These are phyloP conservation scores for Exophiala calicioides DNA, from an alignment of 2,329 filamentous ascomycete genomes.

Conservation along the genomic window DNA sequence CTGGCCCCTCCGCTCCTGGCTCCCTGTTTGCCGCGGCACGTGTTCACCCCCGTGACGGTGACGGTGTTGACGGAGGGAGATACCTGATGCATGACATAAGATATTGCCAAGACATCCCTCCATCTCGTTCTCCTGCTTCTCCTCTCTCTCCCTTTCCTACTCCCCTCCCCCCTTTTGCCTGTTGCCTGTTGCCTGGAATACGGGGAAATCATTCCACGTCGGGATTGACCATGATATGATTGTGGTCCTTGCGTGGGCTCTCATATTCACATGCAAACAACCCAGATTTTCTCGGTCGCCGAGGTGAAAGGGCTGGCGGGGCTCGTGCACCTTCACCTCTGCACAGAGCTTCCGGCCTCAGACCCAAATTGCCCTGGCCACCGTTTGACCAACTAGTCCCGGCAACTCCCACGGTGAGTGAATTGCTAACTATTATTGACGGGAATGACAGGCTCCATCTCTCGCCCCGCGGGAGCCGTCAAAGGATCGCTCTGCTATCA, in stretches of 20 bases:
- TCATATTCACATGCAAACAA: neutral
- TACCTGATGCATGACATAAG: conserved; percentile 7
- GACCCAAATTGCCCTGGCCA: too few species aligned
- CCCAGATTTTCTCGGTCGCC: neutral
- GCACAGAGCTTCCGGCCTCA: too few species aligned
- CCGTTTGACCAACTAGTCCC: neutral
- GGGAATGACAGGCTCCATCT: too few species aligned
- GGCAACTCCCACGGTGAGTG: neutral
- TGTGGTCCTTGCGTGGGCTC: conserved; percentile 29
- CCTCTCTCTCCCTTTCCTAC: neutral
- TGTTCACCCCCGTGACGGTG: too few species aligned
- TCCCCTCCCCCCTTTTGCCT: neutral
- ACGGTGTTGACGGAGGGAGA: too few species aligned
- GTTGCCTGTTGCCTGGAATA: neutral
- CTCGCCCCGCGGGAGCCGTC: neutral
- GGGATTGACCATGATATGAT: conserved; percentile 44
- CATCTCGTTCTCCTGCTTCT: neutral
- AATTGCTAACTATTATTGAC: neutral
- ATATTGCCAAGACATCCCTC: conserved; percentile 8
- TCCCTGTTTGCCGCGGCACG: too few species aligned
- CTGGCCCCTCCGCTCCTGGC: too few species aligned
- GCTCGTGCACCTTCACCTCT: too few species aligned
- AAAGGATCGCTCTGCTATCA: too few species aligned
- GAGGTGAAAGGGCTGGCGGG: conserved; percentile 6
- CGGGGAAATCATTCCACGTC: conserved; percentile 28